These are phyloP conservation scores for Oenanthe sinensis DNA, from an alignment of 129 eudicot species.

Conservation along the genomic window DNA sequence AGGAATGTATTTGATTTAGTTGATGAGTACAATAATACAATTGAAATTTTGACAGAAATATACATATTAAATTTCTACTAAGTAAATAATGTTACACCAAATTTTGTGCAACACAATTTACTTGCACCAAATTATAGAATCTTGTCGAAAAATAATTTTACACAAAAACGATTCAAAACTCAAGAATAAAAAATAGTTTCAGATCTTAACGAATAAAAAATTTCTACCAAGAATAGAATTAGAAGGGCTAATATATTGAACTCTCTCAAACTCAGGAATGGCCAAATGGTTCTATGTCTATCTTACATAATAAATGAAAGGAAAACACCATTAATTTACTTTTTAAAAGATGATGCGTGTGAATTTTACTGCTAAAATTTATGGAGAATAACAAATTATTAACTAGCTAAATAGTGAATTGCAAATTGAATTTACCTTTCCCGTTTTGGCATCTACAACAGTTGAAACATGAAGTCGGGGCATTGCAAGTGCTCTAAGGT, in stretches of 20 bases:
- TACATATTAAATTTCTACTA: too few species aligned
- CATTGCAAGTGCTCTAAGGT: conserved; percentile 66
- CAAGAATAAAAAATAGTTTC: too few species aligned
- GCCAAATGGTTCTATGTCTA: neutral
- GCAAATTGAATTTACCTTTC: conserved; percentile 48
- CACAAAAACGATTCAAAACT: too few species aligned
- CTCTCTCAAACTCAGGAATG: neutral
- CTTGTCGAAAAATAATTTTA: too few species aligned
- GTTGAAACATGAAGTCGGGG: conserved; percentile 83
- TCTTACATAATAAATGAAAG: neutral
- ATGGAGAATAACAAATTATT: neutral
- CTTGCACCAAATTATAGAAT: too few species aligned
- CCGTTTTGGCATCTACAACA: conserved; percentile 86
- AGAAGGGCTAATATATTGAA: neutral
- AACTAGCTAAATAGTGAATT: neutral
- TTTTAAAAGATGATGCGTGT: neutral
- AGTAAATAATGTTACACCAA: too few species aligned
- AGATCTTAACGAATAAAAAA: neutral
- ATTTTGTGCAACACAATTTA: too few species aligned
- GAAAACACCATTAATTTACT: neutral
- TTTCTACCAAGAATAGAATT: neutral
- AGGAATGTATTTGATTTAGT: too few species aligned
- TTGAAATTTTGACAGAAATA: too few species aligned
- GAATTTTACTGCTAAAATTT: neutral
- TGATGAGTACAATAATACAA: too few species aligned